These are phyloP conservation scores for Nidula microcarpa DNA, from an alignment of 768 basidiomycete genomes.

Conservation along the genomic window DNA sequence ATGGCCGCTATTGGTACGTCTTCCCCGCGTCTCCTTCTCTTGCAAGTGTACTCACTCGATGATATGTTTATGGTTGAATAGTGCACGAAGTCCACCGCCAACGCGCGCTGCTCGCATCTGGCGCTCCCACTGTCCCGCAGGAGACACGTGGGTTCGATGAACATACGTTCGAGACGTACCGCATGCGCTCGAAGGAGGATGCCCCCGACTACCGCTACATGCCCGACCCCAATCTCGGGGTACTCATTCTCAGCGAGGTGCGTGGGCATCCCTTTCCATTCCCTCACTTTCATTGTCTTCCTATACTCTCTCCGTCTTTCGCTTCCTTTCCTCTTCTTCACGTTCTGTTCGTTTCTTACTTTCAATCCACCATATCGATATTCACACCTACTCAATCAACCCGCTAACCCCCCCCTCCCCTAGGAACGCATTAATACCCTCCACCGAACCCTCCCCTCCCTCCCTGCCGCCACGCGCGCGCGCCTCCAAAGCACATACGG, in stretches of 20 bases:
- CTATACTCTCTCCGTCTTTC: background rate
- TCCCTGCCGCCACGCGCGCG: constrained; percentile 60
- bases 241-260: constrained; percentile 56
- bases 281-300: background rate
- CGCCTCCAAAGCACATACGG: constrained; percentile 49
- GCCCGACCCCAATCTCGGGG: constrained; percentile 93
- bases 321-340: background rate
- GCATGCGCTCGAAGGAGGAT: constrained; percentile 85
- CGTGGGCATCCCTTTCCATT: background rate
- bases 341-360: too few species aligned
- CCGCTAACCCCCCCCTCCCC: background rate
- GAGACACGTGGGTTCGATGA: constrained; percentile 94
- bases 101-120: constrained; percentile 45
- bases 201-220: constrained; percentile 97
- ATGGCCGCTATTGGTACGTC: constrained; percentile 76
- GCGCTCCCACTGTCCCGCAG: constrained; percentile 51
- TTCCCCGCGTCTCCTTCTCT: background rate
- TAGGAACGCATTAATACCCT: constrained; percentile 49
- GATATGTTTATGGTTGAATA: too few species aligned
- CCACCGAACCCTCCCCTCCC: constrained; percentile 59
- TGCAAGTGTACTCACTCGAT: background rate
- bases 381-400: background rate
- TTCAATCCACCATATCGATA: too few species aligned
- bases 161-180: constrained; percentile 74
- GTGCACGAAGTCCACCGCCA: constrained; percentile 85